Base-by-base conservation (phyloP, 352 stramenopile genomes). In the Pythium dissotocum region DNA sequence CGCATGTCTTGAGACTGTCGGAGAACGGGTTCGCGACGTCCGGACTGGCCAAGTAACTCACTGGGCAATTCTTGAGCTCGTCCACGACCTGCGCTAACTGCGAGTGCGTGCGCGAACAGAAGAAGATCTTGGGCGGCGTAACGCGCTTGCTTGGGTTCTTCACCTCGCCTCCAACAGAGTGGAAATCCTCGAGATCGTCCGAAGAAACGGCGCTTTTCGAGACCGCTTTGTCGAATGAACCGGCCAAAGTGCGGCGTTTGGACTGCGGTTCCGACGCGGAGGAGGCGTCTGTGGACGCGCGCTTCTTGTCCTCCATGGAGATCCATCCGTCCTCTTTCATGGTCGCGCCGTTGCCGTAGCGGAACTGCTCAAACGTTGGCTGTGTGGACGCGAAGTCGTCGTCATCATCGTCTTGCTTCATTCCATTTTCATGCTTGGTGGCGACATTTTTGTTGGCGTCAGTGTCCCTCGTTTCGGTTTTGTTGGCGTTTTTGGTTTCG, bases 81-180 rank as follows among this genome's bases (percentile, higher is more conserved):
- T 91, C 77, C 12, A 92, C 75, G 26, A 94, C 85, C 72, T 96
- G 89, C 16, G 87, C 72, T 14, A 96, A 55, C 69, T 96, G 88
- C 58, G 87, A 95, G 61, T 96, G 89, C 40, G 89, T 96, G 0
- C 89, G 84, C n/a, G 89, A 96, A 65, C 86, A 94, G 55, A 95
- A 96, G 69, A 85, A 95, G 60, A 96, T 96, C 35, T 77, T 78
- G 13, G 82, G 86, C 24, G 82, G 82, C 62, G 63, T 61, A 24
- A 88, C 67, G 6, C 75, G 72, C n/a, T 65, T 67, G 35, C 36
- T 72, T 2, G 16, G 1, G 21, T 6, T 46, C 30, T 28, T 28
- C 26, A 38, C 49, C 16, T 21, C 14, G 3, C 12, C 51, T n/a
- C n/a, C 18, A 44, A 49, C 7, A 40, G 68, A 16, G 53, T 81